phyloP scores from a whole-genome alignment of 208 protist species.

The Balamuthia mandrillaris region DNA sequence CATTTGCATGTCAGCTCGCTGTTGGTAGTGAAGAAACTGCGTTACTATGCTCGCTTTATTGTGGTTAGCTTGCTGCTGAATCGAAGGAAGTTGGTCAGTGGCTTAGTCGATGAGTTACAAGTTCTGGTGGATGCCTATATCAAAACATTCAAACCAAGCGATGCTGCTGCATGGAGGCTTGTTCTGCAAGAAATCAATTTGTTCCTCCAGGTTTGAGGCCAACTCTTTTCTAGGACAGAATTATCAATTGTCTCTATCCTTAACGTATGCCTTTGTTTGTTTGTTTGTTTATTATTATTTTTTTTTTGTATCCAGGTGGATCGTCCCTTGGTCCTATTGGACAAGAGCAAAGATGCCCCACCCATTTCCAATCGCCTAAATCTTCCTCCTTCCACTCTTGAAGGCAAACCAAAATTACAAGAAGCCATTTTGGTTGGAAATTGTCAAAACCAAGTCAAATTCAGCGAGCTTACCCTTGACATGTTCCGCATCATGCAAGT shows the following conservation, averaged over 20 bases:
- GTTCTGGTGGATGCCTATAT: conserved; percentile 44
- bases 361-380: not conserved
- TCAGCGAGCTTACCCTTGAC: conserved; percentile 57
- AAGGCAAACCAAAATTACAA: conserved; percentile 18
- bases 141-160: conserved; percentile 41
- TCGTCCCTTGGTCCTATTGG: not conserved
- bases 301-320: not conserved
- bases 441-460: conserved; percentile 52
- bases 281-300: not conserved
- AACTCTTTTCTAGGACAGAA: too few relatives aligned
- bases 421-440: conserved; percentile 55
- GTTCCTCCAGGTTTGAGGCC: conserved; percentile 54
- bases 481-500: conserved; percentile 46
- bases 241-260: too few relatives aligned
- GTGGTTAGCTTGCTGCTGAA: conserved; percentile 62
- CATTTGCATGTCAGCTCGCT: conserved; percentile 23
- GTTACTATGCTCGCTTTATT: conserved; percentile 63
- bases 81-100: conserved; percentile 34
- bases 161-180: conserved; percentile 49
- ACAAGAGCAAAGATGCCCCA: not conserved
- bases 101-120: conserved; percentile 48
- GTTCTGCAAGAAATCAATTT: conserved; percentile 58
- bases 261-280: not conserved
- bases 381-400: not conserved
- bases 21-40: conserved; percentile 60